Base-by-base conservation (phyloP, 768 basidiomycete species). In the Chiua virens region DNA sequence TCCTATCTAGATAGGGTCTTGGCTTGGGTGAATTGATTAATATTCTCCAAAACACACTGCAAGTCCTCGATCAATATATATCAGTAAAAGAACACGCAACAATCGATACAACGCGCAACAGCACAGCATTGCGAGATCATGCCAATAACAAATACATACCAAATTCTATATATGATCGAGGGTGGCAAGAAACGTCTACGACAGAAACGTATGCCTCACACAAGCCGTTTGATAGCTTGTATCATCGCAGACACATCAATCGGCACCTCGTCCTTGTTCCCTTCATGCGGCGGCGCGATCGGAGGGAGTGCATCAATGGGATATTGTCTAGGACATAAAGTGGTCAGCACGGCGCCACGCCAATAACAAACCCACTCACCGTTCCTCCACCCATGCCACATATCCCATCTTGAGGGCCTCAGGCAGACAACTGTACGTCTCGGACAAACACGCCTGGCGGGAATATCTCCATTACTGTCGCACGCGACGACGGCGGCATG, bases 401-500 rank as follows among this genome's bases (percentile, higher is more conserved):
- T 88, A 87, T 10, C 71, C 68, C 49, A 85, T 71, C 10, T 79
- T 78, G 21, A 85, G 60, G 8, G 80, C 76, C 25, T 70, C 70
- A n/a, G n/a, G 74, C 74, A 18, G 85, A 76, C 43, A 81, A 68
- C 59, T 85, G 80, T 50, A 79, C 76, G 58, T 89, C 86, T 42
- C 77, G 79, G 22, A 76, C 74, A 66, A 87, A 91, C 18, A 76
- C 76, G n/a, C 78, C 79, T 3, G 77, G 71, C 18, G 83, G 86
- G 70, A 88, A 91, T 60, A 92, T 75, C 69, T 94, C 91, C 72
- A 92, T 80, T 32, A 92, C 73, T 4, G 84, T 82, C 20, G 87
- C 75, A 22, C 78, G 73, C 15, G 74, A 59, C 22, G 81, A 79
- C 5, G 79, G 79, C 51, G 79, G 80, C 80, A 92, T 83, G 71